Evolutionary conservation across 345 rosid genomes (phyloP).

Genomic region (Aquilaria malaccensis): DNA sequence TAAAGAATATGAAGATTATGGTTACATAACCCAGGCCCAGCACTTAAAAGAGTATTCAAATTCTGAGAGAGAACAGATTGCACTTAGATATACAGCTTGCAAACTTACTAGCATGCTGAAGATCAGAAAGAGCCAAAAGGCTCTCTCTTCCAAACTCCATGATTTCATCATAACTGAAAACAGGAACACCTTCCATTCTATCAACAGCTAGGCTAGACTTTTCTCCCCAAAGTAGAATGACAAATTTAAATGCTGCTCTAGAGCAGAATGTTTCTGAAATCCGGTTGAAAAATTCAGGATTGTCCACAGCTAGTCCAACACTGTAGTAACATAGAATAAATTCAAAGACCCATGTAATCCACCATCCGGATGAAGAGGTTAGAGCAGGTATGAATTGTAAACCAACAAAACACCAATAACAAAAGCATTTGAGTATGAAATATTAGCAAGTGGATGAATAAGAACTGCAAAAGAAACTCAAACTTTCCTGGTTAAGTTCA

Average conservation of each 20-base stretch:
- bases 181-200: conserved; percentile 30
- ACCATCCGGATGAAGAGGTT: too few relatives aligned
- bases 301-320: conserved; percentile 78
- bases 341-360: conserved; percentile 8
- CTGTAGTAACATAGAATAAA: conserved; percentile 34
- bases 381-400: too few relatives aligned
- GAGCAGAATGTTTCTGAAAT: conserved; percentile 47
- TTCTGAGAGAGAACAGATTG: too few relatives aligned
- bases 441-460: too few relatives aligned
- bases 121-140: conserved; percentile 31
- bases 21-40: too few relatives aligned
- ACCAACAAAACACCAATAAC: too few relatives aligned
- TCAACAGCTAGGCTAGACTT: conserved; percentile 35
- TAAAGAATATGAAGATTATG: too few relatives aligned
- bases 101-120: conserved; percentile 43
- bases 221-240: conserved; percentile 81
- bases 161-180: conserved; percentile 54
- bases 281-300: conserved; percentile 71
- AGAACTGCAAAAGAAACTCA: too few relatives aligned
- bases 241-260: conserved; percentile 44
- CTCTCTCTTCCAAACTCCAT: conserved; percentile 55
- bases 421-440: too few relatives aligned
- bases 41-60: too few relatives aligned
- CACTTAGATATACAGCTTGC: not conserved
- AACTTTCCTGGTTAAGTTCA: too few relatives aligned